phyloP scores from a whole-genome alignment of 2,329 filamentous ascomycete species.

The Myriosclerotinia curreyana region DNA sequence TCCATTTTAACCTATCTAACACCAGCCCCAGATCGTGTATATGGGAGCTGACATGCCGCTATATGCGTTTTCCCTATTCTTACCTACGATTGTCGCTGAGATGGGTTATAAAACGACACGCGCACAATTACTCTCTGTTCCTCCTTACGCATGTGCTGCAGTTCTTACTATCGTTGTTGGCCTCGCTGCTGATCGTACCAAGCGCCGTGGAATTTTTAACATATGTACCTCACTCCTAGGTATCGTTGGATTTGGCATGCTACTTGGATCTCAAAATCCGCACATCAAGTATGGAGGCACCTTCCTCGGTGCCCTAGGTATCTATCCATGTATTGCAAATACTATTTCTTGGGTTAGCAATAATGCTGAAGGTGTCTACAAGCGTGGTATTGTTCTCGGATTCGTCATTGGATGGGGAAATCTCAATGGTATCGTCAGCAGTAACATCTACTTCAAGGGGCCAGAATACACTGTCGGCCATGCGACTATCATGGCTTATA shows the following conservation, averaged over 20 bases:
- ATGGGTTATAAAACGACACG: conserved; percentile 55
- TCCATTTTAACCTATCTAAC: too few relatives aligned
- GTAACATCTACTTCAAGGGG: conserved; percentile 66
- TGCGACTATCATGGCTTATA: conserved; percentile 69
- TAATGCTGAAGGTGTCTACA: conserved; percentile 86
- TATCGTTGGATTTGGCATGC: conserved; percentile 77
- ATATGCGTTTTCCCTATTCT: conserved; percentile 74
- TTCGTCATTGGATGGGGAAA: conserved; percentile 92
- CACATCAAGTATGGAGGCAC: conserved; percentile 75
- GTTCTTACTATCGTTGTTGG: conserved; percentile 67
- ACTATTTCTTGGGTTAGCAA: conserved; percentile 86
- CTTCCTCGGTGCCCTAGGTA: conserved; percentile 80
- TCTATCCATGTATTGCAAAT: conserved; percentile 82
- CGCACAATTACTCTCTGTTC: conserved; percentile 70
- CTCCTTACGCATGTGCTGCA: conserved; percentile 71
- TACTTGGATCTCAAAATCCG: conserved; percentile 61
- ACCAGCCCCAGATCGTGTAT: conserved; percentile 55
- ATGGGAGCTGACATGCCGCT: conserved; percentile 72
- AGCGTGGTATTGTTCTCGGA: conserved; percentile 79
- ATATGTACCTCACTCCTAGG: conserved; percentile 67
- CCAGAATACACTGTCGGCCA: conserved; percentile 65
- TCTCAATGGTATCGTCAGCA: conserved; percentile 60
- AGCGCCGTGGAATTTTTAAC: conserved; percentile 75
- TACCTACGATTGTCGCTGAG: conserved; percentile 72
- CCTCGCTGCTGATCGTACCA: conserved; percentile 71